Conservation (phyloP, 306 rosid genomes). For the Casuarina equisetifolia region DNA sequence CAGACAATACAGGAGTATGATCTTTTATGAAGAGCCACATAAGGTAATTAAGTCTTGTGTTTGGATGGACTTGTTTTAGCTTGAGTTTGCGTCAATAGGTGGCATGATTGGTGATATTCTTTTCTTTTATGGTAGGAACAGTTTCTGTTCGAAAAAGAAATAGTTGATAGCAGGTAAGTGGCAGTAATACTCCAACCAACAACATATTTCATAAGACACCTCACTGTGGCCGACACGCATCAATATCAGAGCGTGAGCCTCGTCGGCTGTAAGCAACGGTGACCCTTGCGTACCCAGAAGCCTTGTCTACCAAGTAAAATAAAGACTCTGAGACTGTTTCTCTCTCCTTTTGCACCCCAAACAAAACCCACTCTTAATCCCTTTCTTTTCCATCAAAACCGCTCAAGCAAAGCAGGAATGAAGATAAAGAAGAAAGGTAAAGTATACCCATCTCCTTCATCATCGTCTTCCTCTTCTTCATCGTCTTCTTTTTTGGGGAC, state of each 20-base stretch:
- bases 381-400: neutral
- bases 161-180: too few relatives aligned
- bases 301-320: conserved; percentile 3
- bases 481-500: conserved; percentile 8
- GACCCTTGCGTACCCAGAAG: neutral
- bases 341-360: neutral
- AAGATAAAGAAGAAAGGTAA: conserved; percentile 65
- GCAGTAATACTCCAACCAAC: neutral
- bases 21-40: too few relatives aligned
- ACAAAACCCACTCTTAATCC: neutral
- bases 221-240: conserved; percentile 8
- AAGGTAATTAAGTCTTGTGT: too few relatives aligned
- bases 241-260: neutral
- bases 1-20: too few relatives aligned
- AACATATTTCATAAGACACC: neutral
- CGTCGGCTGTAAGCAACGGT: neutral
- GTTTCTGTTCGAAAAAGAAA: too few relatives aligned
- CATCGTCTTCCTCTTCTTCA: conserved; percentile 15
- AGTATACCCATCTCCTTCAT: conserved; percentile 53
- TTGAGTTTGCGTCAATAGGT: too few relatives aligned
- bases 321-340: neutral
- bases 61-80: too few relatives aligned
- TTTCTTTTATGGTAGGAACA: neutral
- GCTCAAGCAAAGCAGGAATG: conserved; percentile 24
- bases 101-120: too few relatives aligned